Conservation (phyloP, 1,284 basidiomycete genomes). For the Termitomyces sp. region DNA sequence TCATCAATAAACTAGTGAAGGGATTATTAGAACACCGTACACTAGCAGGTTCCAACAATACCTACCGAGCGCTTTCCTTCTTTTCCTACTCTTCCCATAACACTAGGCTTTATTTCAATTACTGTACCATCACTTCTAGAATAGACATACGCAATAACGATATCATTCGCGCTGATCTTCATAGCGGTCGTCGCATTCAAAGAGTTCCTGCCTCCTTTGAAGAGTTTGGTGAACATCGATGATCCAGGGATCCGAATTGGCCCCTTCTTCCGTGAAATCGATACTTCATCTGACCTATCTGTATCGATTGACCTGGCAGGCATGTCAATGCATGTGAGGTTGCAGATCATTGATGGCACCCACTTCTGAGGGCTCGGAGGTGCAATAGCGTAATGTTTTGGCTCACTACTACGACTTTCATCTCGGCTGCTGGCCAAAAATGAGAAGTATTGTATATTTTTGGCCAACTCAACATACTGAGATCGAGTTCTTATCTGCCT, state of each 20-base stretch:
- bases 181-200: not conserved
- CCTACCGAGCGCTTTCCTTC: slow-evolving; percentile 10
- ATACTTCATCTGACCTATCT: not conserved
- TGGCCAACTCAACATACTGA: not conserved
- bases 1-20: slow-evolving; percentile 4
- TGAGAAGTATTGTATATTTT: not conserved
- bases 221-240: slow-evolving; percentile 1
- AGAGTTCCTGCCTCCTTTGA: not conserved
- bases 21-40: not conserved
- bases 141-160: slow-evolving; percentile 6
- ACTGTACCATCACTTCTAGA: not conserved
- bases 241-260: not conserved
- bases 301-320: not conserved
- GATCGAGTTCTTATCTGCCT: not conserved
- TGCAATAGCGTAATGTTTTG: not conserved
- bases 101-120: not conserved
- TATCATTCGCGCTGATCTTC: slow-evolving; percentile 1
- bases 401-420: not conserved
- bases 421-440: not conserved
- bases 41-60: not conserved
- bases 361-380: not conserved
- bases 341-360: not conserved
- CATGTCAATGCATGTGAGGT: not conserved
- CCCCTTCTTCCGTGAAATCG: not conserved
- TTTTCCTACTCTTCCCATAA: slow-evolving; percentile 9